phyloP scores from a whole-genome alignment of 805 yeast species.

The Zygotorulaspora florentina region DNA sequence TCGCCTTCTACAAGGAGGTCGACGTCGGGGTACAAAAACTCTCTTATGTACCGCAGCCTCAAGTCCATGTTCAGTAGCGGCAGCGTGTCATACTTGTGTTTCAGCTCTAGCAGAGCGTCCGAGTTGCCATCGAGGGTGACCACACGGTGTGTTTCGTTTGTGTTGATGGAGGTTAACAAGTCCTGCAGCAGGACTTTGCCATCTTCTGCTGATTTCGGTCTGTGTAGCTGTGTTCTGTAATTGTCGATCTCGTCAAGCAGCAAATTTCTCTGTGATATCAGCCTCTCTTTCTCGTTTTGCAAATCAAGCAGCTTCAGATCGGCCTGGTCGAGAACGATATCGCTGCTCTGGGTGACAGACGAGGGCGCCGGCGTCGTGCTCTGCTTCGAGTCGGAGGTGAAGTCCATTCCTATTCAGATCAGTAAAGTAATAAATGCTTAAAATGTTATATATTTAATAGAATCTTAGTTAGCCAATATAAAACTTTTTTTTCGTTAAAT shows the following conservation, averaged over 20 bases:
- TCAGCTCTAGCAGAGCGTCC: constrained; percentile 19
- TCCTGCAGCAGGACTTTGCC: constrained; percentile 5
- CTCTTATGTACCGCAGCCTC: constrained; percentile 18
- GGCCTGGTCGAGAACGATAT: constrained; percentile 11
- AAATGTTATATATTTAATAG: neutral
- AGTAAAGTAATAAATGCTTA: neutral
- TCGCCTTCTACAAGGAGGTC: constrained; percentile 4
- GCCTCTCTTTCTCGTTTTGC: constrained; percentile 20
- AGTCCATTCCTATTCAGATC: constrained; percentile 18
- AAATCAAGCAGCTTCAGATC: constrained; percentile 16
- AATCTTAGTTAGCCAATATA: neutral
- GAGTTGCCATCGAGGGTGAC: constrained; percentile 19
- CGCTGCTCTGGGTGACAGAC: constrained; percentile 4
- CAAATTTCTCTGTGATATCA: constrained; percentile 18
- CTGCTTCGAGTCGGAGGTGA: constrained; percentile 23
- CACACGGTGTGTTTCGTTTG: neutral
- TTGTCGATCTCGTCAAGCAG: constrained; percentile 18
- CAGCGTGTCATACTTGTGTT: constrained; percentile 25
- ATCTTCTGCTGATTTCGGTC: neutral
- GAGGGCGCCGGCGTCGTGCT: constrained; percentile 1
- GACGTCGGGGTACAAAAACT: constrained; percentile 17
- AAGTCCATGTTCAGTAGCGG: constrained; percentile 27
- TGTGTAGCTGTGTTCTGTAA: constrained; percentile 5
- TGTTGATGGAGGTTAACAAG: constrained; percentile 5
- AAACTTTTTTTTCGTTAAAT: neutral